phyloP scores from a whole-genome alignment of 2,329 filamentous ascomycete genomes.

The Amphichorda felina region DNA sequence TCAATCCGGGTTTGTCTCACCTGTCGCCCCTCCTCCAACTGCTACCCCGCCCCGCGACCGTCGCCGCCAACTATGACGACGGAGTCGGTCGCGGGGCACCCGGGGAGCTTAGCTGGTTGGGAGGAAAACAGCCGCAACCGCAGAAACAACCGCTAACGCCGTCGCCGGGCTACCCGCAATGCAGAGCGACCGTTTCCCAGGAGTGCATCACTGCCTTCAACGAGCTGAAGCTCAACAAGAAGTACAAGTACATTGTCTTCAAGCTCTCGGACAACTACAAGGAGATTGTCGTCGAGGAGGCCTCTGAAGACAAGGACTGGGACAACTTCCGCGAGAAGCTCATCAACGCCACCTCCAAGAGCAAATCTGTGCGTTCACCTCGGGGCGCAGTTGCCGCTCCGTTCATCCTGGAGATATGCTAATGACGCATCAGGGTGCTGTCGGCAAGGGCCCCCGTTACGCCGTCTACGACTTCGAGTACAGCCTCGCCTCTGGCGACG shows the following conservation, averaged over 20 bases:
- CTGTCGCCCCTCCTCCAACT: slow-evolving; percentile 8
- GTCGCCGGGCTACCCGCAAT: slow-evolving; percentile 1
- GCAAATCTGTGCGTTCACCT: slow-evolving; percentile 44
- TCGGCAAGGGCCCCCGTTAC: slow-evolving; percentile 64
- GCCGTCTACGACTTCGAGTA: slow-evolving; percentile 82
- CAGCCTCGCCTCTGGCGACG: slow-evolving; percentile 58
- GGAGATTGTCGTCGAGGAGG: slow-evolving; percentile 70
- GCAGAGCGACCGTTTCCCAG: slow-evolving; percentile 58
- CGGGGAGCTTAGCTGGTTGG: no score
- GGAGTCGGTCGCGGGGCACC: neutral
- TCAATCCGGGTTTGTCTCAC: slow-evolving; percentile 52
- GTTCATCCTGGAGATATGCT: neutral
- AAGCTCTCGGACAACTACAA: slow-evolving; percentile 77
- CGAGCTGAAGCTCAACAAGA: slow-evolving; percentile 72
- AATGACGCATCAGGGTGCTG: slow-evolving; percentile 30
- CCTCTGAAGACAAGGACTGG: slow-evolving; percentile 55
- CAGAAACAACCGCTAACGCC: slow-evolving; percentile 10
- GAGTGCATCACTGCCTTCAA: slow-evolving; percentile 66
- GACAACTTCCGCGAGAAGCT: slow-evolving; percentile 67
- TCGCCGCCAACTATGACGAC: slow-evolving; percentile 1
- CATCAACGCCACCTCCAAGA: slow-evolving; percentile 60
- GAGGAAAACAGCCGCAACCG: neutral
- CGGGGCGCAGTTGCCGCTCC: neutral
- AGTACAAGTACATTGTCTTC: slow-evolving; percentile 79
- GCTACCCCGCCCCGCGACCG: slow-evolving; percentile 4